Base-by-base conservation (phyloP, 306 rosid species). In the Carpinus fangiana region DNA sequence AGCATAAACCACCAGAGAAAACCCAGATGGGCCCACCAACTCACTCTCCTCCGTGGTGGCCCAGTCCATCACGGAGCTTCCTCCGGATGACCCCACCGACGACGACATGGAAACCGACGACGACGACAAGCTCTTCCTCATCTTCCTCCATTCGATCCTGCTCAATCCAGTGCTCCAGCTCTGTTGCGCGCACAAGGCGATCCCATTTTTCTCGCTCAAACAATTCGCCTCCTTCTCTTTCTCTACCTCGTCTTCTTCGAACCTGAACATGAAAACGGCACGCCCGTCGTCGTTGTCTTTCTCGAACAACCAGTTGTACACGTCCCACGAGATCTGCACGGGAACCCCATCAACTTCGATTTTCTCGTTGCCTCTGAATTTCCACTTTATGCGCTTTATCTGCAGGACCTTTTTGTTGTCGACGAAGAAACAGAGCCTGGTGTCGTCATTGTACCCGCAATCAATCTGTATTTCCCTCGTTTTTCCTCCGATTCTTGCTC, bases 271-370 rank as follows among this genome's bases (percentile, higher is more conserved):
- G 84, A 95, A 95, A 76, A 91, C 90, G 0, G 98, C 99, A 51
- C 87, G 94, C 0, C 89, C 86, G 0, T 86, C 92, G 16, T 75
- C 75, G 61, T 76, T 85, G 16, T 84, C 88, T 23, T 68, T 85
- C 72, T 84, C 87, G 79, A 95, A 95, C 0, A 93, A 81, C 97
- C 97, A 95, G 55, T 93, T 93, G 79, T 90, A 93, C 1, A 93
- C 96, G 68, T 95, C 99, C 99, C 99, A 95, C 0, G 94, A 95
- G 80, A 95, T 87, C 70, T 91, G 97, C 41, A 95, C 79, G 11
- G 81, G 74, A 2, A 88, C 89, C 1, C 99, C 99, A 60, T 68
- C 80, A 31, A 95, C 82, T 62, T 84, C 88, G 7, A 92, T 84
- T 5, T 88, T 80, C 78, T 95, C 96, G 50, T 87, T 95, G 0